These are phyloP conservation scores for Amoebophrya sp. DNA, from an alignment of 169 alveolate species.

Conservation along the genomic window DNA sequence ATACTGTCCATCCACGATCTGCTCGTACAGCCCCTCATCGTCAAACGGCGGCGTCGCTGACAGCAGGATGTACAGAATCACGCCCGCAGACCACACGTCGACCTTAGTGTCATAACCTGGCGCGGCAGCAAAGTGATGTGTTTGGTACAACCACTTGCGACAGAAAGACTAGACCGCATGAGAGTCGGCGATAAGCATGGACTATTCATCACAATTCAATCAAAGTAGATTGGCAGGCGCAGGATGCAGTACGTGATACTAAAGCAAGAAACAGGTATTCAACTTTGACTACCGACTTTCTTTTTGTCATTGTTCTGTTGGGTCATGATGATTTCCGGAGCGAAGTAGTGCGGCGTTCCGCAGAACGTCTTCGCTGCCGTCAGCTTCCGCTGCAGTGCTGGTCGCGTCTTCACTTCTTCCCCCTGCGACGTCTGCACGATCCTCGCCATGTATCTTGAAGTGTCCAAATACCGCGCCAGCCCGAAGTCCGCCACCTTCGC, in stretches of 20 bases:
- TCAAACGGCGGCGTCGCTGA: background rate
- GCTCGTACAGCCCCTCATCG: background rate
- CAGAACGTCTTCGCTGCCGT: background rate
- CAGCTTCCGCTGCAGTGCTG: background rate
- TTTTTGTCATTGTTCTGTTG: too few relatives aligned
- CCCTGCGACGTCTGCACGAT: too few relatives aligned
- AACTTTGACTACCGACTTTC: too few relatives aligned
- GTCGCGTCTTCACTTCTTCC: background rate
- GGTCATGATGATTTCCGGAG: background rate
- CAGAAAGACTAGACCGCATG: too few relatives aligned
- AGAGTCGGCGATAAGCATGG: too few relatives aligned
- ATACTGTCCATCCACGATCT: background rate
- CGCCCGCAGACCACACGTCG: background rate
- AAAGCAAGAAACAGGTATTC: too few relatives aligned
- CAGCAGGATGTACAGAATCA: background rate
- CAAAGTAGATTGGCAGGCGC: too few relatives aligned
- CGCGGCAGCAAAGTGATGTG: too few relatives aligned
- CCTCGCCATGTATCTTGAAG: too few relatives aligned
- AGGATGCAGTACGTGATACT: too few relatives aligned
- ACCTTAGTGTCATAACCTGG: background rate
- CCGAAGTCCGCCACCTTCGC: conserved; percentile 14
- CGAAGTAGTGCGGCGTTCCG: background rate
- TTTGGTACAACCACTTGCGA: too few relatives aligned
- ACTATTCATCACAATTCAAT: too few relatives aligned
- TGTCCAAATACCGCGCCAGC: background rate